Evolutionary conservation across 129 eudicot genomes (phyloP), one percentile per base, ranked within the genome.

Genomic region (Centrapalus pauciflorus): DNA sequence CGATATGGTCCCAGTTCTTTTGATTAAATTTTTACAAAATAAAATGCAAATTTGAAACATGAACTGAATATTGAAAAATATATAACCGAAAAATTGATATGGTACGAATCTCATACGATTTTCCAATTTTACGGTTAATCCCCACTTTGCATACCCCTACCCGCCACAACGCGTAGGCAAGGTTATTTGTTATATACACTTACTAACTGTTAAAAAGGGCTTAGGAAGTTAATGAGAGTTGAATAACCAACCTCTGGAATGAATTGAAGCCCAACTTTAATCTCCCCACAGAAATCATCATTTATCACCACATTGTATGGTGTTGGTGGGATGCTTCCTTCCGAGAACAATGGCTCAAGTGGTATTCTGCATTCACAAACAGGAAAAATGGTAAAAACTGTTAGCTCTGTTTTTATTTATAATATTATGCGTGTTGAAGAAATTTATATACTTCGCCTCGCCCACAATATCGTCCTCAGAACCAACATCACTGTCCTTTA

Each of bases 251-350:
- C 96, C 85, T 89, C 83, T 0, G 84, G 94, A 38, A 80, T 83
- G 84, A 86, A 89, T n/a, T 77, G 73, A 10, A 86, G 88, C 25
- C 95, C 95, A 38, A 89, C 75, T 79, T 43, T 86, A 66, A 89
- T 67, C 80, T 89, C 90, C 41, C 95, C 96, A 28, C 80, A 51
- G 33, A 67, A 85, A 41, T 86, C 82, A 56, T 83, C 83, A 57
- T 89, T 85, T 55, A 85, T 81, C 14, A 86, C 88, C 56, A 89
- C 95, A 70, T 81, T 86, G 72, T 89, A 89, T n/a, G 80, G 17
- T 64, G 90, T 64, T 46, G 85, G 79, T 49, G 90, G 95, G 54
- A 83, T 49, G 69, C 75, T 79, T 66, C 83, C 81, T 79, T 82
- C 95, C 60, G 61, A 61, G 55, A 89, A 79, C 34, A 83, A 41